Evolutionary conservation across 345 rosid genomes (phyloP).

Genomic region (Gossypium longicalyx): DNA sequence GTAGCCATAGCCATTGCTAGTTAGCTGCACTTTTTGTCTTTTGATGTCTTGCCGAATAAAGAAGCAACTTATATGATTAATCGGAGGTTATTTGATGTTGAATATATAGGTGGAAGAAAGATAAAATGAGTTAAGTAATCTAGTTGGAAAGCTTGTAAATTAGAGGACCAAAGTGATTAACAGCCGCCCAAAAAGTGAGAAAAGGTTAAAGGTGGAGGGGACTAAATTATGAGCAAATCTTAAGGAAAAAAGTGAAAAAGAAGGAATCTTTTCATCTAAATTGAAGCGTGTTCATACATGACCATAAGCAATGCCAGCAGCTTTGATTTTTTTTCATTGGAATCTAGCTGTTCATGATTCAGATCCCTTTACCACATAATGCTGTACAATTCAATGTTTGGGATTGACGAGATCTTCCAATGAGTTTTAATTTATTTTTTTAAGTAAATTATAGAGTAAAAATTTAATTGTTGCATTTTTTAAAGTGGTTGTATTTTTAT

Average conservation of each 20-base stretch:
- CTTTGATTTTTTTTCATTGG: not conserved
- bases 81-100: not conserved
- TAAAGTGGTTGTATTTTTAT: no score
- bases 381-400: not conserved
- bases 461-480: no score
- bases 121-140: conserved; percentile 27
- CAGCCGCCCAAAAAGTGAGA: conserved; percentile 46
- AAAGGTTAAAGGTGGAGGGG: not conserved
- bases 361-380: not conserved
- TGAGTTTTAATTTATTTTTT: no score
- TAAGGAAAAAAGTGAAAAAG: not conserved
- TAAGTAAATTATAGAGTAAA: no score
- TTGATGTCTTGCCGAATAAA: not conserved
- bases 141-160: conserved; percentile 26
- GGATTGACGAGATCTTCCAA: no score
- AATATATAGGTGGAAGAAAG: conserved; percentile 23
- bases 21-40: not conserved
- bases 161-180: conserved; percentile 17
- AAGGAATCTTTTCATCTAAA: conserved; percentile 25
- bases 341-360: not conserved
- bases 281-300: conserved; percentile 21
- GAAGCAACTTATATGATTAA: not conserved
- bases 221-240: not conserved
- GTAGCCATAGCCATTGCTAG: conserved; percentile 30
- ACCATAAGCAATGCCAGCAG: not conserved